Evolutionary conservation across 495 filamentous ascomycete genomes (phyloP).

Genomic region (Podospora conica): DNA sequence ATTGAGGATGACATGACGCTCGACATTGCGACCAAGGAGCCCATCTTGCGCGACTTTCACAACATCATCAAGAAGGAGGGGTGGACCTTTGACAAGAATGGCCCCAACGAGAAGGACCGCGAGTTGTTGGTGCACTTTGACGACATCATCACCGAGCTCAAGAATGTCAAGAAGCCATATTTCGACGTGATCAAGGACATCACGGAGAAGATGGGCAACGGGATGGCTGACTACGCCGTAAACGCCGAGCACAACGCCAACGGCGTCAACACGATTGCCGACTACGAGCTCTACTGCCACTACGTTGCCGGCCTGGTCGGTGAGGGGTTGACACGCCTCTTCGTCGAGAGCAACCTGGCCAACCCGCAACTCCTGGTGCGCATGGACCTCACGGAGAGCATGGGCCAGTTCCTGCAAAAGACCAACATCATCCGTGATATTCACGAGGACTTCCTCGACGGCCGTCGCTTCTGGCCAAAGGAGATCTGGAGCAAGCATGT

Average conservation of each 20-base stretch:
- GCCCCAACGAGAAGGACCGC: conserved; percentile 89
- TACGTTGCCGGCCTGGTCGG: conserved; percentile 97
- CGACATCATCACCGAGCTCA: conserved; percentile 77
- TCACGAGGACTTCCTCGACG: conserved; percentile 80
- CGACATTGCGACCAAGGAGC: conserved; percentile 71
- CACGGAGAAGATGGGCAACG: conserved; percentile 90
- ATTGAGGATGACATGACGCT: conserved; percentile 99
- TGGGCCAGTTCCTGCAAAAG: conserved; percentile 97
- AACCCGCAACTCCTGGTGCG: conserved; percentile 78
- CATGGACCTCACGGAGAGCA: conserved; percentile 77
- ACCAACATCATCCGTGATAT: conserved; percentile 97
- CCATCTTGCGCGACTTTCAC: conserved; percentile 75
- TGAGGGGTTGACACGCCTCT: conserved; percentile 84
- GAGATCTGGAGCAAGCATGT: conserved; percentile 96
- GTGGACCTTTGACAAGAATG: conserved; percentile 82
- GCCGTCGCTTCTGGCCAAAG: conserved; percentile 86
- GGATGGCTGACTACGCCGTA: conserved; percentile 91
- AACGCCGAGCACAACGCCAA: conserved; percentile 72
- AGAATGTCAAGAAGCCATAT: conserved; percentile 82
- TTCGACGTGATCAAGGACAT: conserved; percentile 88
- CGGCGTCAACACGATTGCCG: conserved; percentile 73
- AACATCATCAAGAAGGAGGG: conserved; percentile 70
- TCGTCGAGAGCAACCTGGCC: conserved; percentile 81
- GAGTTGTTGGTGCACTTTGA: conserved; percentile 89
- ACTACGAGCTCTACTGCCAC: conserved; percentile 94